A percentile compares a stretch with the other conserved stretches of the same genome.
phyloP scores from a whole-genome alignment of 2,329 filamentous ascomycete species.

The Beauveria scarabaeidicola region DNA sequence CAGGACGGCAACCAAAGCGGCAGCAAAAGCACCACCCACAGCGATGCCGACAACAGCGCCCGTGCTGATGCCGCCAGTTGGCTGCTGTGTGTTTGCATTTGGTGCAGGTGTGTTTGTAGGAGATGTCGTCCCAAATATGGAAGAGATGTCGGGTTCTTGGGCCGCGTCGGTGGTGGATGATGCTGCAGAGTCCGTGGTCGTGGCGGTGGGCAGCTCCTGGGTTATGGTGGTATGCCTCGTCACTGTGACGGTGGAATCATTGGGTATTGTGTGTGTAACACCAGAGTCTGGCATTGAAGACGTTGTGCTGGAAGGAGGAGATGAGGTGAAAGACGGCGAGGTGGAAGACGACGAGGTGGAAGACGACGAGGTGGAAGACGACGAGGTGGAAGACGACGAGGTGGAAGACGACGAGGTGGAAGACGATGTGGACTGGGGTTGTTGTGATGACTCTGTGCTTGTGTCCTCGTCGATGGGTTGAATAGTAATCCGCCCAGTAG shows the following conservation, averaged over 20 bases:
- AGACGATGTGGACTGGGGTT: not conserved
- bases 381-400: not conserved
- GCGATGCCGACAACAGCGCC: conserved; percentile 15
- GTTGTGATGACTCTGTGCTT: not conserved
- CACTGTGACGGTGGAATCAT: conserved; percentile 25
- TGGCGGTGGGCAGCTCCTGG: conserved; percentile 16
- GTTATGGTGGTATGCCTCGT: conserved; percentile 26
- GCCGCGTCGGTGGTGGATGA: not conserved
- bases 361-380: not conserved
- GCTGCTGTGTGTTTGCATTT: not conserved
- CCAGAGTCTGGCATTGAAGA: conserved; percentile 28
- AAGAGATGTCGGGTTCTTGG: not conserved
- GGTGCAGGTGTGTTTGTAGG: not conserved
- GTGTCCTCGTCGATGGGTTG: not conserved
- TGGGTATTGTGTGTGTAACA: conserved; percentile 28
- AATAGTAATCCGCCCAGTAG: not conserved
- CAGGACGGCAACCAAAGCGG: conserved; percentile 22
- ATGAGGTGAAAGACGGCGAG: not conserved
- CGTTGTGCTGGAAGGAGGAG: conserved; percentile 6
- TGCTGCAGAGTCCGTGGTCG: conserved; percentile 17
- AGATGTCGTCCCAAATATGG: not conserved
- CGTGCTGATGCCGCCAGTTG: not conserved
- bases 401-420: not conserved
- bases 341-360: not conserved
- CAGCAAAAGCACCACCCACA: conserved; percentile 26